Evolutionary conservation across 805 yeast genomes (phyloP), one percentile per base, ranked within the genome.

Genomic region (Lachancea meyersii): DNA sequence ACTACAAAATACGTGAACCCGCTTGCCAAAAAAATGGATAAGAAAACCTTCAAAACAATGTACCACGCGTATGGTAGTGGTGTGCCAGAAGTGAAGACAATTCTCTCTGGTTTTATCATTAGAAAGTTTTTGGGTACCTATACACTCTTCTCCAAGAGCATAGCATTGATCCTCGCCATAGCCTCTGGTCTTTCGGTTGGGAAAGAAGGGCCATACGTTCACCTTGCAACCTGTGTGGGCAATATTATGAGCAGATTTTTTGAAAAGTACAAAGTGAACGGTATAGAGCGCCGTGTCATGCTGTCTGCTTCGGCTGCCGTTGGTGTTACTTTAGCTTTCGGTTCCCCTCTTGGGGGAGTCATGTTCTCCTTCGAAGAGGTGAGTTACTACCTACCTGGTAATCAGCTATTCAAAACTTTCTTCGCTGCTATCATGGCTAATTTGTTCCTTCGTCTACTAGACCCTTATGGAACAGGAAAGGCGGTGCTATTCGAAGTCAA

Each of bases 201-300:
- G 1, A 77, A 77, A 55, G 82, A 77, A 45, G 82, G 82, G 3
- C 82, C 82, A 0, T 77, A 69, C 51, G 82, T 77, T 18, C 82
- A 77, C 55, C 64, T 77, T 36, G 78, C 81, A 0, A 66, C 80
- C 2, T 73, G 77, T 48, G 77, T 75, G 18, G 82, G 82, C 3
- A 77, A 77, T 50, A 68, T 77, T 16, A 52, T 69, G n/a, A 61
- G 74, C 32, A 58, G 82, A 30, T 48, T 65, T 28, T 75, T 75
- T 49, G 63, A 69, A 1, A 68, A 65, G 50, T 74, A 72, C 38
- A 55, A 69, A 42, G 54, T 63, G 5, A 76, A 76, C 49, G 80
- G 76, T 32, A 57, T 74, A 20, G 66, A 73, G 41, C 65, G 74
- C 41, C 67, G 80, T 40, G 79, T 74, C 48, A 68, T 77, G 4